Conservation (phyloP, 192 early-diverging fungal species). For the Rhizophlyctis rosea region DNA sequence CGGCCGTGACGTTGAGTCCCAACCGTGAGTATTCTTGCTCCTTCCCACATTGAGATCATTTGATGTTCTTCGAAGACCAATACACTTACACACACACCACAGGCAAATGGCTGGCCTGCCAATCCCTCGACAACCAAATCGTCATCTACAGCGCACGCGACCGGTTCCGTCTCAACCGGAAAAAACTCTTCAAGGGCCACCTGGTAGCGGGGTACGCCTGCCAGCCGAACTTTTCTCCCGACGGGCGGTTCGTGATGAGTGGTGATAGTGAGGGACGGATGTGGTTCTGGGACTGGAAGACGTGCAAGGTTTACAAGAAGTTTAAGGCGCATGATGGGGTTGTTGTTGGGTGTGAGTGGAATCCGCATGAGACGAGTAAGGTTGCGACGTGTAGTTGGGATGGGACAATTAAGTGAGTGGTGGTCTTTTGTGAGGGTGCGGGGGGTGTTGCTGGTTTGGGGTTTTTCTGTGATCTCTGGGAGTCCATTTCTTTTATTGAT, state of each 20-base stretch:
- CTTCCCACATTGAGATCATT: background rate
- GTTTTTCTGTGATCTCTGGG: too few species aligned
- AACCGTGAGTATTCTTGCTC: slow-evolving; percentile 59
- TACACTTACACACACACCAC: slow-evolving; percentile 13
- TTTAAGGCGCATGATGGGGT: slow-evolving; percentile 92
- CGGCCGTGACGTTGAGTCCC: slow-evolving; percentile 83
- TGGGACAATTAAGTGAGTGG: slow-evolving; percentile 75
- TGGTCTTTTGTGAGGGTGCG: too few species aligned
- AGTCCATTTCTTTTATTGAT: too few species aligned
- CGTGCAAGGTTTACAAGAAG: slow-evolving; percentile 77
- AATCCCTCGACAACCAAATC: slow-evolving; percentile 96
- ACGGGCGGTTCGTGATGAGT: slow-evolving; percentile 79
- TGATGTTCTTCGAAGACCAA: background rate
- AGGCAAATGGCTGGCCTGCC: slow-evolving; percentile 93
- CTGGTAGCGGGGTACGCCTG: slow-evolving; percentile 96
- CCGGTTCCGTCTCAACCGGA: slow-evolving; percentile 80
- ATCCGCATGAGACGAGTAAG: slow-evolving; percentile 89
- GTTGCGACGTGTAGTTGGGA: slow-evolving; percentile 96
- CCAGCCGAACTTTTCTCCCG: slow-evolving; percentile 88
- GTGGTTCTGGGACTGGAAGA: slow-evolving; percentile 98
- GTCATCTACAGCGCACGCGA: slow-evolving; percentile 84
- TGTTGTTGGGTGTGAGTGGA: slow-evolving; percentile 89
- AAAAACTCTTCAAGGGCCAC: slow-evolving; percentile 91
- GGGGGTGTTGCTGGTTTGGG: too few species aligned
- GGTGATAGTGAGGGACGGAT: slow-evolving; percentile 92